phyloP scores from a whole-genome alignment of 495 filamentous ascomycete species.

The Corynascus novoguineensis region DNA sequence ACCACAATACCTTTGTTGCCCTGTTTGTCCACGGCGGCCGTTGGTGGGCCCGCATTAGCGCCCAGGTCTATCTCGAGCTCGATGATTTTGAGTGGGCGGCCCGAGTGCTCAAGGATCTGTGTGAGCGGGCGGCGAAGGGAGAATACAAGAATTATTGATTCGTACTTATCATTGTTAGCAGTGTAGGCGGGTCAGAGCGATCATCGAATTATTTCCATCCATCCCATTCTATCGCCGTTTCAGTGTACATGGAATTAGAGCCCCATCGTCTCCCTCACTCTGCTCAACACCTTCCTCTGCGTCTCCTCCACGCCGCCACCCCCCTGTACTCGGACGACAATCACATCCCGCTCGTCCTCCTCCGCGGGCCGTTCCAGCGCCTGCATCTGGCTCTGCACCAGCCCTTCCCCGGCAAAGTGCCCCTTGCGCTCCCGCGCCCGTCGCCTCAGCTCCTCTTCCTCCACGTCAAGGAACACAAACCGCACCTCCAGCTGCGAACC shows the following conservation, averaged over 20 bases:
- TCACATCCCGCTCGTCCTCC: slow-evolving; percentile 18
- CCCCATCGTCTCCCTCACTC: slow-evolving; percentile 18
- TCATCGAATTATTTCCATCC: too few relatives aligned
- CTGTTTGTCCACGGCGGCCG: slow-evolving; percentile 53
- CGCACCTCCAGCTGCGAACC: not conserved
- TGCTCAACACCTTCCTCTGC: slow-evolving; percentile 10
- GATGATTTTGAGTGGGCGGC: slow-evolving; percentile 73
- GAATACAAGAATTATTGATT: slow-evolving; percentile 38
- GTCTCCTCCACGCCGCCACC: slow-evolving; percentile 5
- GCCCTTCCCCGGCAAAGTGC: slow-evolving; percentile 18
- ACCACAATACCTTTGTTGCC: slow-evolving; percentile 67
- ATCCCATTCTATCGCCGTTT: too few relatives aligned
- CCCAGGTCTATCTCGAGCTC: slow-evolving; percentile 71
- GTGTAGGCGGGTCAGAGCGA: too few relatives aligned
- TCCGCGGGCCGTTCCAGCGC: slow-evolving; percentile 19
- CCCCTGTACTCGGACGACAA: slow-evolving; percentile 13
- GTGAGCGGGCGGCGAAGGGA: slow-evolving; percentile 51
- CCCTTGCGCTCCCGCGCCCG: slow-evolving; percentile 17
- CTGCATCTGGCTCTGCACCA: slow-evolving; percentile 21
- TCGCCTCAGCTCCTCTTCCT: slow-evolving; percentile 9
- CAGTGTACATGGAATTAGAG: too few relatives aligned
- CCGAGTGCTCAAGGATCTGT: slow-evolving; percentile 54
- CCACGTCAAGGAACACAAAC: slow-evolving; percentile 21
- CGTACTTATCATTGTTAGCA: too few relatives aligned
- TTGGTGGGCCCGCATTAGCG: slow-evolving; percentile 69